Evolutionary conservation across 73 alveolate species (phyloP), one percentile per base, ranked within the genome.

Genomic region (Paraurostyla sp.): DNA sequence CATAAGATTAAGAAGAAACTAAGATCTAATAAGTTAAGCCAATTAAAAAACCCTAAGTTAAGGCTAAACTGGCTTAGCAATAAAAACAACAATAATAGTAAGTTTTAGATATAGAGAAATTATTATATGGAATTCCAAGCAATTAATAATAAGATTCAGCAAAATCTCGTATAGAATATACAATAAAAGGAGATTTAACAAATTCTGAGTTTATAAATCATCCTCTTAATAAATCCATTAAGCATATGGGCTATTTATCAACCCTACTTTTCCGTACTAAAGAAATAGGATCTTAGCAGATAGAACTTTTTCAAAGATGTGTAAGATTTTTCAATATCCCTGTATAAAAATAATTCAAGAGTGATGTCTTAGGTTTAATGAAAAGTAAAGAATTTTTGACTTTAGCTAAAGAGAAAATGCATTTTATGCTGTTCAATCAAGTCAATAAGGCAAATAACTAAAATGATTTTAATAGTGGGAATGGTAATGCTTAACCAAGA

Each of bases 401-500:
- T 9, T 22, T 11, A 3, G 71, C 76, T 27, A 75, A 75, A 46
- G 87, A 75, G 51, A 43, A 33, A 43, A 46, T 75, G 49, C 57
- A 48, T 75, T 2, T 30, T 1, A 38, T 32, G 25, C 38, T 75
- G n/a, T 48, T 48, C 51, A 75, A 49, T 29, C 9, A 46, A 16
- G 25, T 75, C 87, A 46, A 46, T 49, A 75, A 75, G 52, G 63
- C 33, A 4, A 75, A 75, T 33, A 22, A 16, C 11, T 15, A 11
- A 23, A 7, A 2, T 9, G 73, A 75, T 22, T 16, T 4, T 50
- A 43, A 48, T 50, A 75, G 41, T 1, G n/a, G n/a, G n/a, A n/a
- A n/a, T n/a, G n/a, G n/a, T n/a, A n/a, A n/a, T n/a, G n/a, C n/a
- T 43, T 75, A 27, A 75, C 71, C 71, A 54, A 81, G 41, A 59